Percentiles rank a stretch among this genome's conserved stretches.
Conservation (phyloP, 2,329 filamentous ascomycete species). For the Zelopaecilomyces penicillatus region DNA sequence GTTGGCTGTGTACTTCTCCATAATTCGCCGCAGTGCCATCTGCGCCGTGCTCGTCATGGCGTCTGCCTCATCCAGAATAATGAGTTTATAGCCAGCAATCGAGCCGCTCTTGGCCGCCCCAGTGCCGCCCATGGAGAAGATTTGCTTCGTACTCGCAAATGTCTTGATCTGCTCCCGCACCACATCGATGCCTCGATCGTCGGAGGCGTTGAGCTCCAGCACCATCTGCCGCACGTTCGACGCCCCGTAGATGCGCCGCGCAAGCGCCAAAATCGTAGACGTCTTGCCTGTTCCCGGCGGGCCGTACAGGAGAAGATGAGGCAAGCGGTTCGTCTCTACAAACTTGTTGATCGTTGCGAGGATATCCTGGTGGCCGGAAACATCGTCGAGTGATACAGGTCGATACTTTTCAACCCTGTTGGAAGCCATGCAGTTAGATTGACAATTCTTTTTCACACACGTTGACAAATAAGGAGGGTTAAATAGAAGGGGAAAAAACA, state of each 20-base stretch:
- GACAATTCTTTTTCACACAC: neutral
- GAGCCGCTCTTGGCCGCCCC: slow-evolving; percentile 35
- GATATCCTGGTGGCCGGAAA: slow-evolving; percentile 95
- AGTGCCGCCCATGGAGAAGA: slow-evolving; percentile 61
- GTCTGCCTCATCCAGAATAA: slow-evolving; percentile 97
- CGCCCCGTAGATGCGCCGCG: slow-evolving; percentile 81
- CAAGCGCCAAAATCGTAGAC: slow-evolving; percentile 88
- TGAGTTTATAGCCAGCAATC: slow-evolving; percentile 81
- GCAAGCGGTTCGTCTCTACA: slow-evolving; percentile 84
- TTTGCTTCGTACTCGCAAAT: slow-evolving; percentile 95
- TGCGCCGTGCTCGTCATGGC: slow-evolving; percentile 99
- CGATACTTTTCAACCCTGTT: slow-evolving; percentile 92
- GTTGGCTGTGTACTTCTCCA: slow-evolving; percentile 99
- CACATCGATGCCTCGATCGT: slow-evolving; percentile 95
- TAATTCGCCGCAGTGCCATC: slow-evolving; percentile 92
- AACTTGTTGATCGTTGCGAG: slow-evolving; percentile 97
- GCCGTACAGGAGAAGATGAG: slow-evolving; percentile 92
- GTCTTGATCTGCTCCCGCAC: slow-evolving; percentile 99
- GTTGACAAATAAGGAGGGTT: neutral
- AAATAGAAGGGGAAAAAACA: neutral
- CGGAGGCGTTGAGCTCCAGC: slow-evolving; percentile 91
- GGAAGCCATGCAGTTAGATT: too few species aligned
- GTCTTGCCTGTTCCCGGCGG: slow-evolving; percentile 97
- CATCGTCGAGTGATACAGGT: slow-evolving; percentile 78
- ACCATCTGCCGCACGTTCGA: slow-evolving; percentile 98